Conservation (phyloP, 805 yeast genomes). For the Zygoascus bituminiphila region DNA sequence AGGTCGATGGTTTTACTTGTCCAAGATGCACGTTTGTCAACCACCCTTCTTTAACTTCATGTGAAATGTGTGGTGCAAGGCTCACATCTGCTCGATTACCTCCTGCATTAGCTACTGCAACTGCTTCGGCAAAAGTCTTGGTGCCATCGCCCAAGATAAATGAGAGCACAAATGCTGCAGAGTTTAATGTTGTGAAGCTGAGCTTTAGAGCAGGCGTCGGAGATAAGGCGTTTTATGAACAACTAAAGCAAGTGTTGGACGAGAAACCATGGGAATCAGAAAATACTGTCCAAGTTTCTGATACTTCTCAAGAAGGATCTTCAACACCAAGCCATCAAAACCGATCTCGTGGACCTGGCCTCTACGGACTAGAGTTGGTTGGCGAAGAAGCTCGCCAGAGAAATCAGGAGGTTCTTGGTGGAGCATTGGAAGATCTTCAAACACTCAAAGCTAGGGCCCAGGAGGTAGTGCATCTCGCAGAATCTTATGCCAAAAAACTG, state of each 20-base stretch:
- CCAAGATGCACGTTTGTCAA: conserved; percentile 71
- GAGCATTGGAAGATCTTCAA: conserved; percentile 69
- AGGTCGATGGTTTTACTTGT: conserved; percentile 28
- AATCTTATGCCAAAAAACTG: conserved; percentile 27
- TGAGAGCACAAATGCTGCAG: conserved; percentile 2
- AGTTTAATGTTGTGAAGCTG: conserved; percentile 39
- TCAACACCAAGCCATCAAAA: background rate
- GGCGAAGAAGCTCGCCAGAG: conserved; percentile 47
- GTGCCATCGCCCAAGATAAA: conserved; percentile 14
- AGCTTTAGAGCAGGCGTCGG: conserved; percentile 78
- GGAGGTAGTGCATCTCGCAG: conserved; percentile 54
- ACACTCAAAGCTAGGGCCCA: conserved; percentile 70
- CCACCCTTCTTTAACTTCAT: conserved; percentile 65
- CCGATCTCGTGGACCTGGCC: conserved; percentile 37
- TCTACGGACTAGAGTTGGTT: conserved; percentile 56
- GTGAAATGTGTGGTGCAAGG: conserved; percentile 81
- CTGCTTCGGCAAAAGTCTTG: conserved; percentile 4
- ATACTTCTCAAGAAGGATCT: background rate
- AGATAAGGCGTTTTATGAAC: conserved; percentile 43
- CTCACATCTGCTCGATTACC: conserved; percentile 29
- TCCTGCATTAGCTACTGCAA: conserved; percentile 19
- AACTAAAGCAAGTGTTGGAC: conserved; percentile 39
- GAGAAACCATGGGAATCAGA: conserved; percentile 38
- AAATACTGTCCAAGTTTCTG: background rate
- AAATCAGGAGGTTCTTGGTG: conserved; percentile 53